These are phyloP conservation scores for Colletotrichum sidae DNA, from an alignment of 2,329 filamentous ascomycete genomes.

Conservation along the genomic window DNA sequence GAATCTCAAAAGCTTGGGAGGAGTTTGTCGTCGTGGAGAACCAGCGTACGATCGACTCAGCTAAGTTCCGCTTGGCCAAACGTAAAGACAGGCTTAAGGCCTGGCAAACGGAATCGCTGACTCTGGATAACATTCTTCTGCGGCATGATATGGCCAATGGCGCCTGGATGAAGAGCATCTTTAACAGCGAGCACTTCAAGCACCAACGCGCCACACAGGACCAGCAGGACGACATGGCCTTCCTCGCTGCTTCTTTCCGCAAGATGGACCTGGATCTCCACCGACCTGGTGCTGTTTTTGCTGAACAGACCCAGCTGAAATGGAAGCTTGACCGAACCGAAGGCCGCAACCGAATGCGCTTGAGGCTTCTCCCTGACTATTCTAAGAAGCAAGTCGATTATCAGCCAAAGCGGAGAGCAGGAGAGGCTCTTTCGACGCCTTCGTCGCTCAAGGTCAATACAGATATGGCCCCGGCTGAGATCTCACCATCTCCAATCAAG, in stretches of 20 bases:
- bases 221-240: conserved; percentile 88
- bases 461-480: conserved; percentile 24
- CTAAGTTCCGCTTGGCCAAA: conserved; percentile 75
- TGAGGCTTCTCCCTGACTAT: conserved; percentile 85
- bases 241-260: conserved; percentile 79
- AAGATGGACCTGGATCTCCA: conserved; percentile 83
- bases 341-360: conserved; percentile 92
- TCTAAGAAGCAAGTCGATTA: conserved; percentile 77
- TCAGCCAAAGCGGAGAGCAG: conserved; percentile 80
- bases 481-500: conserved; percentile 38
- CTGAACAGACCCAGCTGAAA: conserved; percentile 71
- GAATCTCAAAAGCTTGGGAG: conserved; percentile 87
- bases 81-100: conserved; percentile 84
- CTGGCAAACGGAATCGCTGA: conserved; percentile 79
- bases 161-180: conserved; percentile 96
- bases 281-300: conserved; percentile 84
- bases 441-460: conserved; percentile 40
- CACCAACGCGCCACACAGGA: conserved; percentile 91
- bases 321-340: conserved; percentile 98
- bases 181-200: conserved; percentile 90
- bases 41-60: conserved; percentile 79
- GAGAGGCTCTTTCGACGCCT: conserved; percentile 28
- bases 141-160: conserved; percentile 89
- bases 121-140: conserved; percentile 77
- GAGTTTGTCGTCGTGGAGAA: conserved; percentile 89